Conservation (phyloP, 192 early-diverging fungal genomes). For the Coemansia asiatica region DNA sequence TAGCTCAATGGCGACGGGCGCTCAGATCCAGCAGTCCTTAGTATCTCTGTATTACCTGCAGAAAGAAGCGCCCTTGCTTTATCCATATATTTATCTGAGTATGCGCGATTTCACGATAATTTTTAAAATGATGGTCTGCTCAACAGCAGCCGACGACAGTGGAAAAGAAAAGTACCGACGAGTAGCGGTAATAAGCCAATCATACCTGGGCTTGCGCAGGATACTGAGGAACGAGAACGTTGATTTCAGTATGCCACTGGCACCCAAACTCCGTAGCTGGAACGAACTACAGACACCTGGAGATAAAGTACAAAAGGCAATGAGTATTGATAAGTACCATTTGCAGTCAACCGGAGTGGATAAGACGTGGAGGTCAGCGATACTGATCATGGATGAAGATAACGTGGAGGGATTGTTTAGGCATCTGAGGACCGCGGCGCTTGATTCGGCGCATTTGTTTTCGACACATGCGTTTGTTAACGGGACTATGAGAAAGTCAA, state of each 20-base stretch:
- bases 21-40: constrained; percentile 33
- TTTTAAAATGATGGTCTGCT: constrained; percentile 21
- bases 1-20: not conserved
- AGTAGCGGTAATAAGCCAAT: constrained; percentile 40
- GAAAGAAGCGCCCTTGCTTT: constrained; percentile 13
- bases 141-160: not conserved
- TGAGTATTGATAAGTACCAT: constrained; percentile 2
- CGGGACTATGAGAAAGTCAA: constrained; percentile 29
- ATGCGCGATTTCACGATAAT: constrained; percentile 37
- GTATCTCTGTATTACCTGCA: constrained; percentile 31
- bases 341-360: constrained; percentile 32
- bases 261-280: constrained; percentile 33
- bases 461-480: constrained; percentile 32
- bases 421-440: constrained; percentile 12
- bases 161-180: constrained; percentile 3
- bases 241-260: constrained; percentile 40
- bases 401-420: constrained; percentile 27
- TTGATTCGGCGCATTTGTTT: constrained; percentile 24
- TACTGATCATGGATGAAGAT: constrained; percentile 29
- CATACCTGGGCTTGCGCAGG: constrained; percentile 37
- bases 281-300: constrained; percentile 24
- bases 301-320: not conserved
- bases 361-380: constrained; percentile 39
- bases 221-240: constrained; percentile 16
- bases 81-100: constrained; percentile 42